Conservation (phyloP, 2,329 filamentous ascomycete genomes). For the Acrodontium crateriforme region DNA sequence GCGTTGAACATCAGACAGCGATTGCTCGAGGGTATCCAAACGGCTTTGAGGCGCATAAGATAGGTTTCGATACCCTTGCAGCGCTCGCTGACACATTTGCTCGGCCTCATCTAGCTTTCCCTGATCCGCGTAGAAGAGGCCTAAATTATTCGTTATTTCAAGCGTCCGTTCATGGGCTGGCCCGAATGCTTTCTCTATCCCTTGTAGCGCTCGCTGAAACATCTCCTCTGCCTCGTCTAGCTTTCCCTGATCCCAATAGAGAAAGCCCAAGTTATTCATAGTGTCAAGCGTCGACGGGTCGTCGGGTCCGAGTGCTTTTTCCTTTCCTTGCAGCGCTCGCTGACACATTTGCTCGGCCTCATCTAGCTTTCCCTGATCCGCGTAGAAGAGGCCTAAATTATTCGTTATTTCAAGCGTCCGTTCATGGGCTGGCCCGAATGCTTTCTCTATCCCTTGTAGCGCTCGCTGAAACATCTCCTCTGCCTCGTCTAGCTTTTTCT, state of each 20-base stretch:
- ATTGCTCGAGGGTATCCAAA: conserved; percentile 3
- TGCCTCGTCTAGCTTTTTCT: conserved; percentile 5
- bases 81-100: conserved; percentile 6
- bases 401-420: conserved; percentile 5
- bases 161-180: conserved; percentile 5
- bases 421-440: conserved; percentile 3
- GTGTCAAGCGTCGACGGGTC: conserved; percentile 3
- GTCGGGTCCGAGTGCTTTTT: conserved; percentile 4
- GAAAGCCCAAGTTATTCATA: conserved; percentile 5
- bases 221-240: conserved; percentile 1
- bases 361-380: conserved; percentile 4
- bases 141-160: conserved; percentile 4
- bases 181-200: conserved; percentile 4
- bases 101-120: conserved; percentile 7
- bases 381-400: conserved; percentile 4
- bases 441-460: conserved; percentile 5
- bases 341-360: conserved; percentile 1
- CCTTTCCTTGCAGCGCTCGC: conserved; percentile 1
- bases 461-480: conserved; percentile 7
- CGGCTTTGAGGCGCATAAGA: conserved; percentile 4
- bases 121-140: conserved; percentile 4
- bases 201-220: conserved; percentile 1
- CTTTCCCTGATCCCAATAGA: conserved; percentile 5
- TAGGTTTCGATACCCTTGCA: conserved; percentile 5
- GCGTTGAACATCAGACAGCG: conserved; percentile 5